Evolutionary conservation across 164 flowering plant species (phyloP), one percentile per base, ranked within the genome.

Genomic region (Tetracentron sinense): DNA sequence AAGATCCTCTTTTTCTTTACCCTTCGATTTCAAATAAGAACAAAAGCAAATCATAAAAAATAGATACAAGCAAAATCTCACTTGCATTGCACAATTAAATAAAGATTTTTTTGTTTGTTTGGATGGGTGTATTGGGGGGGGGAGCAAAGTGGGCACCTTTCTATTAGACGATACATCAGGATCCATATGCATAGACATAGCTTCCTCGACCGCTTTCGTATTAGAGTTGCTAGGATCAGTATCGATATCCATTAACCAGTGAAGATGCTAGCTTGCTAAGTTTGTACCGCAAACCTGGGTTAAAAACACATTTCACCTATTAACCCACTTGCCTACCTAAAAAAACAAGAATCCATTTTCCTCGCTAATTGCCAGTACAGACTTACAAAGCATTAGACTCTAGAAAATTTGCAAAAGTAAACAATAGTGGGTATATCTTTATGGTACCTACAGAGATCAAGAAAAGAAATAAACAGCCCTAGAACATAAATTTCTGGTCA

Each of bases 1-100:
- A 55, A 94, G 71, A 51, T 77, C 83, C 42, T 77, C 86, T 14
- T 75, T 78, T 48, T 66, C 84, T 58, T 77, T 65, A n/a, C 63
- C 77, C 70, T 67, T 72, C 16, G 20, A 71, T 76, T 81, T 68
- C 51, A 71, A 20, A 33, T 27, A 63, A 63, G 25, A 42, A 14
- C n/a, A 56, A 49, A 64, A 0, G 46, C 62, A 19, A 22, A 54
- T 3, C 19, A 25, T 21, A 12, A 42, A 29, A 20, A 42, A 58
- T 17, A 17, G 16, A 46, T 19, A 53, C 21, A 16, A 68, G 29
- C 19, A 26, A 26, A 3, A 2, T 52, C 42, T 19, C 30, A 48
- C 2, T 63, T 16, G 17, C 4, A 44, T 25, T 48, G 42, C 54
- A 47, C 38, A 3, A 55, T 27, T n/a, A 23, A n/a, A 11, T 31